Evolutionary conservation across 2,329 filamentous ascomycete genomes (phyloP), one percentile per base, ranked within the genome.

Genomic region (Colletotrichum lentis): DNA sequence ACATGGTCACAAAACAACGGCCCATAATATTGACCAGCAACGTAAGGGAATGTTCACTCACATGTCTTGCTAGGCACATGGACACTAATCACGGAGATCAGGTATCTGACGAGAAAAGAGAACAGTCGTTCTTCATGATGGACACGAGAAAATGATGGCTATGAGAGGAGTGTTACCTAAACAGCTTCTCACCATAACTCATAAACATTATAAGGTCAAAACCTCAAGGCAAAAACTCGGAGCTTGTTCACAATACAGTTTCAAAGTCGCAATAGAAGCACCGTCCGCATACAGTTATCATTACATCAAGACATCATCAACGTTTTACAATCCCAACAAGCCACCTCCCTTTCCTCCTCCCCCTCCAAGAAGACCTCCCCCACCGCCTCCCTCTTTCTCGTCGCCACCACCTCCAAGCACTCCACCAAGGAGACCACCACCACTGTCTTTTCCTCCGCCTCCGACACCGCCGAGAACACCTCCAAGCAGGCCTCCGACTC

Each of bases 381-480:
- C 65, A 1, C 64, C 64, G 3, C 65, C 54, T 0, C 55, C 35
- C 10, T 68, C 24, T 35, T 59, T 58, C 2, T 37, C 31, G 3
- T 31, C 61, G 1, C 66, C 66, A 2, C 61, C 61, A 0, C 66
- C 65, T 12, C 66, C 66, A 35, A 69, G 66, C 0, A 69, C 56
- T 11, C 66, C 66, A 6, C 66, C 66, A 5, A 68, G 22, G 0
- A 59, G 56, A 49, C 57, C 61, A 0, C 65, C 65, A 1, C 61
- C 62, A 5, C 35, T 27, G 2, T 68, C 39, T 14, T 64, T 53
- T 2, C 24, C 39, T 12, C 56, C 56, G 7, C 56, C 56, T 2
- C 61, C 61, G 5, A 63, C 50, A 14, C 66, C 66, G 12, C 66
- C 66, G 11, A 69, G 66, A 1, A 69, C 66, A 44, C 66, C 66